A percentile compares a stretch with the other conserved stretches of the same genome.
phyloP scores from a whole-genome alignment of 2,329 filamentous ascomycete species.

The Arachnopeziza araneosa region DNA sequence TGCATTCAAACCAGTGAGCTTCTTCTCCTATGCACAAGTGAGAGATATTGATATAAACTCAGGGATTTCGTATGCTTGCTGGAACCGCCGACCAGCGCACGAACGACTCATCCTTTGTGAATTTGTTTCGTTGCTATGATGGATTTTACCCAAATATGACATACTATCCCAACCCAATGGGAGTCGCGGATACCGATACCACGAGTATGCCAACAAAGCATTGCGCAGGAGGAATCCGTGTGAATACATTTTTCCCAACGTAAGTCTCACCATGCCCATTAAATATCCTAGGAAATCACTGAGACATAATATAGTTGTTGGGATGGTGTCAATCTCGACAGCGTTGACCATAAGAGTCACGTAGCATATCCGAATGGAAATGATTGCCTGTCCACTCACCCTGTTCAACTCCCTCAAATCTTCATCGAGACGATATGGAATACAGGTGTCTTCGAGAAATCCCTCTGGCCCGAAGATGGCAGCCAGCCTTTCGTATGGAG shows the following conservation, averaged over 20 bases:
- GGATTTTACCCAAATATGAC: constrained; percentile 14
- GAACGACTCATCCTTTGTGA: constrained; percentile 1
- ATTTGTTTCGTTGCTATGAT: constrained; percentile 9
- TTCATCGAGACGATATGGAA: constrained; percentile 6
- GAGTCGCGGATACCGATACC: constrained; percentile 2
- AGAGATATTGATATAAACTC: constrained; percentile 4
- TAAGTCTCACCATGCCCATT: constrained; percentile 1
- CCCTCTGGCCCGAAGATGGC: constrained; percentile 6
- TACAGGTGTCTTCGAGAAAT: constrained; percentile 10
- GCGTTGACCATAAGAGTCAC: constrained; percentile 12
- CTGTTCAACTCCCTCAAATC: constrained; percentile 5
- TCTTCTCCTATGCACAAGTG: not conserved
- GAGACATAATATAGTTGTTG: constrained; percentile 13
- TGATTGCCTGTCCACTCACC: constrained; percentile 3
- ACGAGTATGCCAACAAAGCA: constrained; percentile 12
- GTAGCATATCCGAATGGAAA: constrained; percentile 1
- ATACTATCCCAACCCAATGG: constrained; percentile 24
- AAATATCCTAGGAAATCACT: constrained; percentile 1
- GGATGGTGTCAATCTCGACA: constrained; percentile 15
- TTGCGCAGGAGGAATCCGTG: constrained; percentile 30
- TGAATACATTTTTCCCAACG: constrained; percentile 28
- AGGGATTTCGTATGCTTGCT: constrained; percentile 20
- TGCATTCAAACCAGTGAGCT: constrained; percentile 10
- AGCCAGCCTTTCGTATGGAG: constrained; percentile 5
- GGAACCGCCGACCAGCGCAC: constrained; percentile 5